Conservation (phyloP, 108 stramenopile species). For the Nitzschia palea region DNA sequence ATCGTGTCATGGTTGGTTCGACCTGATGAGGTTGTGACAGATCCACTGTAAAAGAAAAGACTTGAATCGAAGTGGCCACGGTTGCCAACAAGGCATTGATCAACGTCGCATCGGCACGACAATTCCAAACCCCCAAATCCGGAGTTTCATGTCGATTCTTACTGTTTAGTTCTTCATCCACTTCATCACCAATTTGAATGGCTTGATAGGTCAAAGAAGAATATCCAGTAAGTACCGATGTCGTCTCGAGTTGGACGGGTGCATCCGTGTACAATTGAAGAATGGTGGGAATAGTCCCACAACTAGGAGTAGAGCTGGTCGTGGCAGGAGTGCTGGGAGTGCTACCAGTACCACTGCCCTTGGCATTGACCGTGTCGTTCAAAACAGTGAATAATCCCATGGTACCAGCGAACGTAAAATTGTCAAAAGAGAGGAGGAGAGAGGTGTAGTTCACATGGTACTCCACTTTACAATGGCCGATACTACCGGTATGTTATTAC, state of each 20-base stretch:
- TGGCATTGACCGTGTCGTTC: slow-evolving; percentile 13
- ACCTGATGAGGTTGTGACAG: slow-evolving; percentile 45
- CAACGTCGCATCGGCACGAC: slow-evolving; percentile 31
- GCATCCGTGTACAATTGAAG: slow-evolving; percentile 43
- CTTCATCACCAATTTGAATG: slow-evolving; percentile 47
- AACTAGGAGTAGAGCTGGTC: neutral
- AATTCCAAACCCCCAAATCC: slow-evolving; percentile 74
- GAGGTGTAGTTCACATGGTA: no score
- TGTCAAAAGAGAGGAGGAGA: no score
- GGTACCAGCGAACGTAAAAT: no score
- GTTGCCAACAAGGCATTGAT: slow-evolving; percentile 33
- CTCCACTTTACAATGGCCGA: no score
- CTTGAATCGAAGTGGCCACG: slow-evolving; percentile 10
- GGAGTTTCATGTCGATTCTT: slow-evolving; percentile 33
- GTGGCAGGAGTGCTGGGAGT: neutral
- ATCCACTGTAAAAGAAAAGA: slow-evolving; percentile 41
- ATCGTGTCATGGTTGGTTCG: slow-evolving; percentile 36
- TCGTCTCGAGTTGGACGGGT: slow-evolving; percentile 25
- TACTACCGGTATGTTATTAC: no score
- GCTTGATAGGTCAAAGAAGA: slow-evolving; percentile 64
- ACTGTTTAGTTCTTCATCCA: slow-evolving; percentile 11
- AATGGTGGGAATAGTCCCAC: slow-evolving; percentile 37
- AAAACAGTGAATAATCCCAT: slow-evolving; percentile 50
- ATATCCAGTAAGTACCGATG: slow-evolving; percentile 23
- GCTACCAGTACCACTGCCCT: neutral